phyloP scores from a whole-genome alignment of 2,329 filamentous ascomycete genomes.

The Aspergillus glaucus region DNA sequence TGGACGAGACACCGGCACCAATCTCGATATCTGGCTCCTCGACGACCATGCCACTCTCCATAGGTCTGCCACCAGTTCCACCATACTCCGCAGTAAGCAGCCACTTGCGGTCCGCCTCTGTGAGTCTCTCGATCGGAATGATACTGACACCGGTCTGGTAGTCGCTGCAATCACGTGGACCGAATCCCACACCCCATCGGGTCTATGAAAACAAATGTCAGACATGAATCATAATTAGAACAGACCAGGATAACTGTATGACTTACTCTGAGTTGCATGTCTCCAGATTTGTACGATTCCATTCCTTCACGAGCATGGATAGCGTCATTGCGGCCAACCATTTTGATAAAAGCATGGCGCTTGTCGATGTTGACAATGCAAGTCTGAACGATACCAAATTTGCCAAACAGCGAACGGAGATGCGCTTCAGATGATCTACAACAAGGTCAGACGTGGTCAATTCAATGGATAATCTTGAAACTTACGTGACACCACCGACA shows the following conservation, averaged over 20 bases:
- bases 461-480: constrained; percentile 17
- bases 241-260: not conserved
- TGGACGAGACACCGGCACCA: constrained; percentile 91
- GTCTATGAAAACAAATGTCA: constrained; percentile 52
- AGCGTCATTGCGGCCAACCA: constrained; percentile 84
- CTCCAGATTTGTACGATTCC: constrained; percentile 68
- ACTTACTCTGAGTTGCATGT: constrained; percentile 66
- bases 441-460: constrained; percentile 12
- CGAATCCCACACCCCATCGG: constrained; percentile 95
- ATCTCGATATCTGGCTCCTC: constrained; percentile 99
- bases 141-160: constrained; percentile 87
- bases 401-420: constrained; percentile 70
- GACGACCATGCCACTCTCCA: constrained; percentile 78
- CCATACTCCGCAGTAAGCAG: constrained; percentile 90
- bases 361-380: constrained; percentile 98
- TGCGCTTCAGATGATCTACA: constrained; percentile 69
- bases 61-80: constrained; percentile 75
- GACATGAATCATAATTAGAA: constrained; percentile 20
- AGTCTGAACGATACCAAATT: constrained; percentile 84
- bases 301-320: constrained; percentile 78
- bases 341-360: constrained; percentile 97
- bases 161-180: constrained; percentile 93
- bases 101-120: constrained; percentile 96
- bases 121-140: constrained; percentile 87
- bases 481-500: constrained; percentile 87